phyloP scores from a whole-genome alignment of 306 rosid genomes.

The Lathyrus aphaca region DNA sequence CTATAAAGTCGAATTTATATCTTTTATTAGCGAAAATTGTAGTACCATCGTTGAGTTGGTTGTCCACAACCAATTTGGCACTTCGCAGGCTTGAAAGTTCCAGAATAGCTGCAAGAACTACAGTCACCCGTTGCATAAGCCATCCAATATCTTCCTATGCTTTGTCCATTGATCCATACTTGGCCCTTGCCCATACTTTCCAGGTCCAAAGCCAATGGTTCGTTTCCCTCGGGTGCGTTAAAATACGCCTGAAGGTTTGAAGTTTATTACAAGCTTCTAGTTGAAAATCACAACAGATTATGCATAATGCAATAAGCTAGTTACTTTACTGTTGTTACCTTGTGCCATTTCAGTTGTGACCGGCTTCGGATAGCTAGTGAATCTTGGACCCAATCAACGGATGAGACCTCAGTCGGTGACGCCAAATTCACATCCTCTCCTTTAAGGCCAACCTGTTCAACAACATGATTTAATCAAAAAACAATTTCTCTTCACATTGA shows the following conservation, averaged over 20 bases:
- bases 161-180: conserved; percentile 95
- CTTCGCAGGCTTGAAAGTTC: conserved; percentile 62
- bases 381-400: conserved; percentile 68
- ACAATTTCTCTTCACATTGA: background rate
- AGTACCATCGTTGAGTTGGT: conserved; percentile 98
- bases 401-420: conserved; percentile 55
- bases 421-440: conserved; percentile 79
- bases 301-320: background rate
- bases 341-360: conserved; percentile 80
- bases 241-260: conserved; percentile 69
- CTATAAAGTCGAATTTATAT: background rate
- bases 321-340: conserved; percentile 50
- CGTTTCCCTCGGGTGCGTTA: conserved; percentile 65
- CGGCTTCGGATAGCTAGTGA: conserved; percentile 53
- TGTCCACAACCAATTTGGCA: conserved; percentile 88
- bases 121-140: conserved; percentile 82
- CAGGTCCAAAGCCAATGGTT: conserved; percentile 86
- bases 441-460: conserved; percentile 77
- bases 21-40: conserved; percentile 11
- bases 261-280: conserved; percentile 30
- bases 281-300: background rate
- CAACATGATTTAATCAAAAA: background rate
- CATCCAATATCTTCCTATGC: conserved; percentile 98
- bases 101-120: conserved; percentile 64
- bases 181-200: conserved; percentile 96